Evolutionary conservation across 495 filamentous ascomycete genomes (phyloP), one percentile per base, ranked within the genome.

Genomic region (Clavariopsis aquatica): DNA sequence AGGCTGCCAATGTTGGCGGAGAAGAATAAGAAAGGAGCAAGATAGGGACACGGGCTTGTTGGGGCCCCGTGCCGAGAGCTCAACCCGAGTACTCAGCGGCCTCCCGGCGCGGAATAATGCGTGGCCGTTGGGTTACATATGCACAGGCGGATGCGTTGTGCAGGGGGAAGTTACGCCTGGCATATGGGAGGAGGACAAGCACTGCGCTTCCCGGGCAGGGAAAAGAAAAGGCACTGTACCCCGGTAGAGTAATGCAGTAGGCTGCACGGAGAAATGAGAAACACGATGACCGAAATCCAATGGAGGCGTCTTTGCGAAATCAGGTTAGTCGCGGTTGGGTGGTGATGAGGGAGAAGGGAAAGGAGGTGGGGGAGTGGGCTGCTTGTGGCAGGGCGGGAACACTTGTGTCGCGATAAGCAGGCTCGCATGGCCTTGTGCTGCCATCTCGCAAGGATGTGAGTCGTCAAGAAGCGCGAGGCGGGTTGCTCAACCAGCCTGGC

Each of bases 71-170:
- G 52, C 5, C 49, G 20, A 52, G 27, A 54, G 9, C 52, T n/a
- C 24, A 60, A 41, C 3, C 27, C 9, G 19, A 38, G 28, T 24
- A 23, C 20, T 28, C 26, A 47, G 12, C 41, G 41, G 7, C 28
- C 47, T 28, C 31, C 31, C 6, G 46, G 36, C n/a, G 38, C 23
- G 38, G 52, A 26, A 4, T 24, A 15, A 57, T 62, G 58, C 64
- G 58, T 62, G 43, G 52, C 57, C 64, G 58, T 62, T 57, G 58
- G 51, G 57, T 62, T 62, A 58, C 64, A 28, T 45, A 52, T 57
- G 51, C 49, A 62, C 20, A 54, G 15, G 60, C 12, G 24, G n/a
- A 65, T 65, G 64, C 58, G 46, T 47, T 38, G 43, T 62, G 59
- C 64, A 68, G 59, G 64, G 64, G 49, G 19, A 47, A 47, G 15